Base-by-base conservation (phyloP, 768 basidiomycete genomes). In the Coprinopsis strossmayeri region DNA sequence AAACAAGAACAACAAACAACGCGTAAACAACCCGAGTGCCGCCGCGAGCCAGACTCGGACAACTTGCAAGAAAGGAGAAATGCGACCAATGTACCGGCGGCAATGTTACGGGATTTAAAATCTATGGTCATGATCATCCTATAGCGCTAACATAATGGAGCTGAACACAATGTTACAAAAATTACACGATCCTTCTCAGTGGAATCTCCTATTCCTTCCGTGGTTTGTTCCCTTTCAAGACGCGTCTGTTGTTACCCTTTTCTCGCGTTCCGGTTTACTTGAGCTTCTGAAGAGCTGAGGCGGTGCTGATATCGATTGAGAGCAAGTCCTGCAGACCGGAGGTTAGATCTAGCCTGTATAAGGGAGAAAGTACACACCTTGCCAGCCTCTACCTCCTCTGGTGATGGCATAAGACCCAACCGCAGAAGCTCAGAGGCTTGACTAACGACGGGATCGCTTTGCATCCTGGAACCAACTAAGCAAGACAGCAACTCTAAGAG, bases 341-440 rank as follows among this genome's bases (percentile, higher is more conserved):
- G 28, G 26, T 35, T 18, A 15, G 12, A n/a, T 13, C 26, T 34
- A 34, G 15, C 39, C 15, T n/a, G 18, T 28, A 28, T 23, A n/a
- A 3, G 24, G 25, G 17, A 7, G 17, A 26, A 9, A 21, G 10
- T 21, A 50, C 67, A 41, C 55, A 86, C 87, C 78, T 85, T 87
- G 45, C 90, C 91, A 28, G 62, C 76, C 61, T 71, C 80, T 58
- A 96, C 65, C 59, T 91, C 87, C 5, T 79, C 72, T 3, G 82
- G 72, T 3, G 81, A 74, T 7, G 90, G 91, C 90, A 94, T 93
- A 54, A 85, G 69, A 11, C 79, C 84, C 30, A 92, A 64, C 41
- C 87, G 73, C 55, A 94, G 63, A 25, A 96, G 69, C 64, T 93
- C 89, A 7, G 85, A 81, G 1, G 84, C 79, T 65, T 86, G 84